Base-by-base conservation (phyloP, 2,329 filamentous ascomycete species). In the Parastagonospora nodorum region DNA sequence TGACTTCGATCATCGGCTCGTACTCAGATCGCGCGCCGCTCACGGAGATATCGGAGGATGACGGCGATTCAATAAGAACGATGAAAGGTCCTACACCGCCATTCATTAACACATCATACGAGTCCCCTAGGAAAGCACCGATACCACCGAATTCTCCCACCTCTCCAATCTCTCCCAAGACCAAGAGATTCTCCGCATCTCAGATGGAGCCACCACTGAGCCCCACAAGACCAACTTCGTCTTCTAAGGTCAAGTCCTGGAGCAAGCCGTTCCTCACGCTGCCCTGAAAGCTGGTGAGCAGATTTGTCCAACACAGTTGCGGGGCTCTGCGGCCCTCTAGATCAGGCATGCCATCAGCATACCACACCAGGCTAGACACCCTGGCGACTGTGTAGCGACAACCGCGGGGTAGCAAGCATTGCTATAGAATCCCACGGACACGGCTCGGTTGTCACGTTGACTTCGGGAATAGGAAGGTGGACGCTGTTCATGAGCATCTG, bases 21-120 rank as follows among this genome's bases (percentile, higher is more conserved):
- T 72, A 72, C 40, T 56, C 59, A 0, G 68, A 72, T 19, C 67
- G 65, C 11, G 60, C 64, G 24, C 62, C 63, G 3, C 49, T 73
- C 10, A 55, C 61, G n/a, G 68, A 58, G 1, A 66, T 68, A n/a
- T 61, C 64, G 10, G 70, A 73, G 42, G 59, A 64, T 37, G 68
- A 71, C 29, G 51, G 52, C 31, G 62, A 54, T 37, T 69, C 68
- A n/a, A 61, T 69, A 15, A 50, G 55, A 24, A 69, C 68, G 15
- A 45, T 68, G 14, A 58, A 66, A 35, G 51, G 50, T n/a, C 46
- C 51, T 27, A 45, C 47, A 30, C 47, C 54, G 8, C 32, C 48
- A 7, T 51, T 51, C 12, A 43, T 60, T 4, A 50, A 55, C 6
- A 61, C 50, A 7, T 51, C 57, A 5, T 60, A 60, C 44, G 60